A percentile compares a stretch with the other conserved stretches of the same genome.
Conservation (phyloP, 345 rosid species). For the Crucihimalaya himalaica region DNA sequence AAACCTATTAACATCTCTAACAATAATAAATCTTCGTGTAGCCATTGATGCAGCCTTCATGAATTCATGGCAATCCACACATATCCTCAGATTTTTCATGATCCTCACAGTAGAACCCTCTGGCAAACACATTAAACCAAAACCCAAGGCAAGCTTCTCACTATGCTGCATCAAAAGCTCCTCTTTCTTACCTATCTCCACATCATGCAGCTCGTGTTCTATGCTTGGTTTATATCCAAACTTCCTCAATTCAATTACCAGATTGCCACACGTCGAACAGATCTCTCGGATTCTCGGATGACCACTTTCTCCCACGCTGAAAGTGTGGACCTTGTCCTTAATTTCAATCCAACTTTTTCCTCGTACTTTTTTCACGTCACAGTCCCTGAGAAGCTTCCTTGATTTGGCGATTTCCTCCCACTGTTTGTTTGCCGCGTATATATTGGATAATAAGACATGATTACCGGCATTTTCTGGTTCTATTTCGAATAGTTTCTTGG, state of each 20-base stretch:
- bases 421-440: slow-evolving; percentile 57
- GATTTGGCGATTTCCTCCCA: slow-evolving; percentile 69
- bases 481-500: slow-evolving; percentile 59
- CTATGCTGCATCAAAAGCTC: slow-evolving; percentile 66
- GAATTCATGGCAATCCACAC: slow-evolving; percentile 81
- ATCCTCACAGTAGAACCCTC: slow-evolving; percentile 54
- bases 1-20: slow-evolving; percentile 69
- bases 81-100: slow-evolving; percentile 76
- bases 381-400: slow-evolving; percentile 60
- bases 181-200: slow-evolving; percentile 56
- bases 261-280: slow-evolving; percentile 45
- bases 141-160: slow-evolving; percentile 71
- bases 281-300: slow-evolving; percentile 66
- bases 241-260: slow-evolving; percentile 54
- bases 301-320: slow-evolving; percentile 59
- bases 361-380: slow-evolving; percentile 58
- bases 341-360: slow-evolving; percentile 86
- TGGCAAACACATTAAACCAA: slow-evolving; percentile 57
- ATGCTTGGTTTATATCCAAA: slow-evolving; percentile 54
- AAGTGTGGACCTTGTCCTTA: slow-evolving; percentile 61
- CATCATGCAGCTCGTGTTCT: slow-evolving; percentile 59
- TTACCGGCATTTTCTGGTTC: slow-evolving; percentile 86
- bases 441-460: slow-evolving; percentile 64
- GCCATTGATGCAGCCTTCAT: slow-evolving; percentile 64
- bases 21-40: slow-evolving; percentile 54